Percentiles rank a stretch among this genome's conserved stretches.
These are phyloP conservation scores for Elsinoe arachidis DNA, from an alignment of 2,329 filamentous ascomycete genomes.

Conservation along the genomic window DNA sequence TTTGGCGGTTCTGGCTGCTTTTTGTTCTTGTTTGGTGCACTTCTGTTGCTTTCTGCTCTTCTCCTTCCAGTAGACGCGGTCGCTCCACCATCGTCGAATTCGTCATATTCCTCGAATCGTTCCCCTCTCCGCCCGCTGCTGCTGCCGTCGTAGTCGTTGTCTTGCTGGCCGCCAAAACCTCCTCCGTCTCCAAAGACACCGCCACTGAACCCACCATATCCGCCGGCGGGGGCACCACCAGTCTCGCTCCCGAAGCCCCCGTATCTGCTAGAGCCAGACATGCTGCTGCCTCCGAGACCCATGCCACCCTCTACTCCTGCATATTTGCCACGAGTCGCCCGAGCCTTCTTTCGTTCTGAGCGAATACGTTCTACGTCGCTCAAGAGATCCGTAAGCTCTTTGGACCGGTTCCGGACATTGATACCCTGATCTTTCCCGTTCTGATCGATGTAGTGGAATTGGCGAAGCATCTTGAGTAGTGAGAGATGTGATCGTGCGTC, in stretches of 20 bases:
- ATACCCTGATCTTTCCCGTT: slow-evolving; percentile 98
- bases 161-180: slow-evolving; percentile 72
- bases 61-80: slow-evolving; percentile 43
- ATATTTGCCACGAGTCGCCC: slow-evolving; percentile 86
- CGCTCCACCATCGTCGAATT: slow-evolving; percentile 71
- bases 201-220: slow-evolving; percentile 60
- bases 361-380: slow-evolving; percentile 82
- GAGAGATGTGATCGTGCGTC: slow-evolving; percentile 93
- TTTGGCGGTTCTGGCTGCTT: slow-evolving; percentile 63
- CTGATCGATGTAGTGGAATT: slow-evolving; percentile 92
- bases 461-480: slow-evolving; percentile 92
- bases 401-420: slow-evolving; percentile 93
- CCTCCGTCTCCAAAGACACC: slow-evolving; percentile 92
- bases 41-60: slow-evolving; percentile 36
- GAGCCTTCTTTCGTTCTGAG: slow-evolving; percentile 73
- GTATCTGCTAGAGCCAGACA: slow-evolving; percentile 54
- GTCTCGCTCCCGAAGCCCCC: slow-evolving; percentile 85
- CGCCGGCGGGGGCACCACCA: slow-evolving; percentile 18
- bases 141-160: slow-evolving; percentile 54
- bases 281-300: slow-evolving; percentile 48
- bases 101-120: slow-evolving; percentile 93
- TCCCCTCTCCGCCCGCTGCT: slow-evolving; percentile 55
- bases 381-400: slow-evolving; percentile 89
- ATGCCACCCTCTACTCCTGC: slow-evolving; percentile 82
- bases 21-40: slow-evolving; percentile 35